Evolutionary conservation across 2,329 filamentous ascomycete genomes (phyloP).

Genomic region (Periconia sp.): DNA sequence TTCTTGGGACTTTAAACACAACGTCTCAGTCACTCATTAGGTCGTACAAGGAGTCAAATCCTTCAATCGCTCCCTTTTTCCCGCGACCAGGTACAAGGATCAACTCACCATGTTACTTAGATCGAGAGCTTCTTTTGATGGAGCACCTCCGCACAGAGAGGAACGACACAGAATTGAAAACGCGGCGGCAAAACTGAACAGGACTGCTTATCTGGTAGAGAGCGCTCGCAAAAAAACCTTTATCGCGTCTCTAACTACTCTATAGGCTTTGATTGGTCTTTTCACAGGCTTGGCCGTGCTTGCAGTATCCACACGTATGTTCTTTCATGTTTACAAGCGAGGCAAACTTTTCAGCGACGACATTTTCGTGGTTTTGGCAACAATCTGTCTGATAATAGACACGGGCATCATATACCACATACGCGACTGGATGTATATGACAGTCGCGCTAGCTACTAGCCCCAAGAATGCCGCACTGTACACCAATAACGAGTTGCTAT

Average conservation of each 20-base stretch:
- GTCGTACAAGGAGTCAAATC: no score
- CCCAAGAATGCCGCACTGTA: neutral
- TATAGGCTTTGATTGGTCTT: neutral
- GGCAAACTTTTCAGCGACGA: conserved; percentile 3
- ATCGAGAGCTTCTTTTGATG: no score
- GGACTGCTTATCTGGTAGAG: neutral
- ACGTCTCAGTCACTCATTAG: no score
- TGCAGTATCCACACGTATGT: neutral
- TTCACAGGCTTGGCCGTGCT: neutral
- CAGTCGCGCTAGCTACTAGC: neutral
- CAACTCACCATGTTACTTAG: no score
- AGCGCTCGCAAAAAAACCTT: neutral
- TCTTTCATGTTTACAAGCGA: neutral
- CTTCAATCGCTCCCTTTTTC: no score
- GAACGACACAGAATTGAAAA: neutral
- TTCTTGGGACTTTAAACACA: no score
- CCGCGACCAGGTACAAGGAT: no score
- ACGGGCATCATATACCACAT: conserved; percentile 2
- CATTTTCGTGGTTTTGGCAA: neutral
- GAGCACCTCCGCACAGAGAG: no score
- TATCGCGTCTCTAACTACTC: neutral
- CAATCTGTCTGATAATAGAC: neutral
- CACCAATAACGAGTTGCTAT: neutral
- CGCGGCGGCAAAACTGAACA: neutral
- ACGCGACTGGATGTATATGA: neutral